Base-by-base conservation (phyloP, 1,139 yeast species). In the Suhomyces panamericanus region DNA sequence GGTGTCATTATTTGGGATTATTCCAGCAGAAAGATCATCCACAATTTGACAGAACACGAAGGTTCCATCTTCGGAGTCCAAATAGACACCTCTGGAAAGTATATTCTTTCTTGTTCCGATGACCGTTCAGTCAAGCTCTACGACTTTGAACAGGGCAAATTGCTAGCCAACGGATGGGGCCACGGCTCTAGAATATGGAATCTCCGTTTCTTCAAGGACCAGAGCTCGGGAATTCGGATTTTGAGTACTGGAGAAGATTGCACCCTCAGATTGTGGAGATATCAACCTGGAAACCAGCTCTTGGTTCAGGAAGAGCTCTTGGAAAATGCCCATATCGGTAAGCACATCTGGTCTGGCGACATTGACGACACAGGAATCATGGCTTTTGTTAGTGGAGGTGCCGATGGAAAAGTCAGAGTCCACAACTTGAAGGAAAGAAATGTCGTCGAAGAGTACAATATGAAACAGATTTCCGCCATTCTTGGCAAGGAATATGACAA, bases 101-200 rank as follows among this genome's bases (percentile, higher is more conserved):
- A 69, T 46, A 67, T 88, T 7, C 80, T 85, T 1, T 83, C 95
- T 33, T 93, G 99, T 60, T 91, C 98, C 0, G 98, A 93, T 62
- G 99, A 93, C 59, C 74, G 99, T 50, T 87, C 96, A 0, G 81
- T 93, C 41, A 84, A 85, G 46, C 62, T 93, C 10, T 91, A 91
- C 83, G 81, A 80, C 52, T 67, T 84, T 50, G 55, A 59, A 6
- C 58, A 74, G 2, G 93, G 95, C 0, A 54, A 67, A 7, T 66
- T 83, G 28, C 53, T 87, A 31, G 85, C 93, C 1, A 79, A 83
- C 32, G 98, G 96, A 0, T 93, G 98, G 97, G 98, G 98, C 13
- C 99, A 93, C 61, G 85, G 87, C 3, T 91, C 98, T 0, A 77
- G 99, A 59, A 90, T 93, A 35, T 93, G 99, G 99, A 79, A 78